A percentile compares a stretch with the other conserved stretches of the same genome.
Conservation (phyloP, 441 rosid genomes). For the Populus hybrid region DNA sequence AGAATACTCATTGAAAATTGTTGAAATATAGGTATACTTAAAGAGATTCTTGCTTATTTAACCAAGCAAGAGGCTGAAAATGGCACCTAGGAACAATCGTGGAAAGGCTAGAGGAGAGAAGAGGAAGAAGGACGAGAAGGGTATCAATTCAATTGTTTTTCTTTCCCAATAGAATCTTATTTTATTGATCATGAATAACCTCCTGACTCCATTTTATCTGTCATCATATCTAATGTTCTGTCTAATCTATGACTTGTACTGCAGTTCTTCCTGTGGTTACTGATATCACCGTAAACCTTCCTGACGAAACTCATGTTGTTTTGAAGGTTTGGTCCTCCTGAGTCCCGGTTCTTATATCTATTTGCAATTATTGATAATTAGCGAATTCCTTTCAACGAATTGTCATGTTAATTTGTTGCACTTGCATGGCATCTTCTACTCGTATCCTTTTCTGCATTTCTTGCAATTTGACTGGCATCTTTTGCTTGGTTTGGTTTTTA, state of each 20-base stretch:
- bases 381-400: neutral
- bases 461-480: neutral
- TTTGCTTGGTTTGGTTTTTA: neutral
- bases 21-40: constrained; percentile 12
- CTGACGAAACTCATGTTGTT: constrained; percentile 66
- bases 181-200: neutral
- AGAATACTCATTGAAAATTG: neutral
- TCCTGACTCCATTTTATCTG: neutral
- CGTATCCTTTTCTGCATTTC: neutral
- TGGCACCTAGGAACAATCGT: constrained; percentile 95
- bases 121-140: constrained; percentile 97
- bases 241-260: neutral
- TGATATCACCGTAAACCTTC: constrained; percentile 82
- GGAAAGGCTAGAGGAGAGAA: constrained; percentile 87
- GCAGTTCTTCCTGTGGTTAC: constrained; percentile 87
- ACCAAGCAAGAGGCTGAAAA: constrained; percentile 31
- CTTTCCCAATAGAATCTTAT: neutral
- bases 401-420: neutral
- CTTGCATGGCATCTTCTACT: neutral
- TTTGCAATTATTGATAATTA: too few species aligned
- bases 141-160: constrained; percentile 25
- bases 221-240: neutral
- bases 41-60: constrained; percentile 13
- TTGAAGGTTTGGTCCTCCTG: constrained; percentile 51
- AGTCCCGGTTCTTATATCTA: neutral